Percentiles rank a stretch among this genome's conserved stretches.
Conservation (phyloP, 352 stramenopile genomes). For the Globisporangium recalcitrans region DNA sequence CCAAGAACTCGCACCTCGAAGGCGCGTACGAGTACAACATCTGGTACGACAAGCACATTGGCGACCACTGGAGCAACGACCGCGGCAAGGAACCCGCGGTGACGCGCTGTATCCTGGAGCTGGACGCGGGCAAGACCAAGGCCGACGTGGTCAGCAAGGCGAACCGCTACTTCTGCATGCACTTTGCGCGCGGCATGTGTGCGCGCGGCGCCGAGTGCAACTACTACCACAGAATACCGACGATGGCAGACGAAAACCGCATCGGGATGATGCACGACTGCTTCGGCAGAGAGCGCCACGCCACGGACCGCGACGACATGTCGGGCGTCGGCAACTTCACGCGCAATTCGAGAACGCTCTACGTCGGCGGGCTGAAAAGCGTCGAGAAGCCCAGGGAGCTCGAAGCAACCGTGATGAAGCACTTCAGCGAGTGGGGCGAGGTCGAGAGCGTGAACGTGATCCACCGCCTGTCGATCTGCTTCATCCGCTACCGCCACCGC, state of each 20-base stretch:
- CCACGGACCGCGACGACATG: slow-evolving; percentile 92
- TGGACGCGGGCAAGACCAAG: slow-evolving; percentile 89
- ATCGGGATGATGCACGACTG: slow-evolving; percentile 90
- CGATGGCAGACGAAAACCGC: slow-evolving; percentile 60
- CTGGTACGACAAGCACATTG: slow-evolving; percentile 93
- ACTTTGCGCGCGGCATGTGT: slow-evolving; percentile 91
- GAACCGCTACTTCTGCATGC: slow-evolving; percentile 89
- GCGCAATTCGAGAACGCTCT: slow-evolving; percentile 88
- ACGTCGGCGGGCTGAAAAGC: slow-evolving; percentile 82
- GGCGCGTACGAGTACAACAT: slow-evolving; percentile 94
- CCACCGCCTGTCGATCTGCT: slow-evolving; percentile 86
- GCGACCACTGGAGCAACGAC: slow-evolving; percentile 86
- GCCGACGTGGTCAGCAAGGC: slow-evolving; percentile 84
- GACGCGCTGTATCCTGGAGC: slow-evolving; percentile 80
- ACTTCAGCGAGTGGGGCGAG: slow-evolving; percentile 93
- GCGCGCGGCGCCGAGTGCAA: slow-evolving; percentile 84
- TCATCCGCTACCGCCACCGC: slow-evolving; percentile 83
- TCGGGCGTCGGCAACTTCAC: slow-evolving; percentile 89
- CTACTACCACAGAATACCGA: slow-evolving; percentile 89
- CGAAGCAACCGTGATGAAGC: slow-evolving; percentile 64
- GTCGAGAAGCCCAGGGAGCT: slow-evolving; percentile 46
- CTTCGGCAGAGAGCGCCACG: slow-evolving; percentile 90
- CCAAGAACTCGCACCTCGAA: slow-evolving; percentile 83
- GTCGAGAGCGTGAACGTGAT: slow-evolving; percentile 94
- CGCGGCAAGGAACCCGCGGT: slow-evolving; percentile 82